phyloP scores from a whole-genome alignment of 2,329 filamentous ascomycete genomes.

The Magnaporthiopsis rhizophila region DNA sequence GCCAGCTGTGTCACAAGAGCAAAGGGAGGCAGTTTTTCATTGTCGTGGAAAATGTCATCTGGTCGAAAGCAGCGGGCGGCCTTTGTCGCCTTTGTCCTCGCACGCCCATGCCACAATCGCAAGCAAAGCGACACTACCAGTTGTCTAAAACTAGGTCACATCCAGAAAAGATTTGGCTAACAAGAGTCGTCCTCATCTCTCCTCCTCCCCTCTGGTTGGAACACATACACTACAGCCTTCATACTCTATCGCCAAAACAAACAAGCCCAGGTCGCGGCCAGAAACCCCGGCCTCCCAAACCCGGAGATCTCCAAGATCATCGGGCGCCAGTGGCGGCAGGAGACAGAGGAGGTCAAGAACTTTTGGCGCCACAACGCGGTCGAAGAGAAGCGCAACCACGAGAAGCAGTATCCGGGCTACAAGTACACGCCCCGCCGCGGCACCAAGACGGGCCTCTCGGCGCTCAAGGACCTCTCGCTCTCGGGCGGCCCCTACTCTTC shows the following conservation, averaged over 20 bases:
- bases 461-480: not conserved
- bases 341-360: conserved; percentile 65
- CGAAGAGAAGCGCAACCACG: conserved; percentile 86
- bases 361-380: conserved; percentile 87
- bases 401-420: conserved; percentile 86
- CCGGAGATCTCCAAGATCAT: conserved; percentile 98
- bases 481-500: not conserved
- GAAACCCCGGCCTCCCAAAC: conserved; percentile 85
- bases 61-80: not conserved
- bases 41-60: not conserved
- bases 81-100: not conserved
- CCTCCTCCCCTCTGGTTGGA: not conserved
- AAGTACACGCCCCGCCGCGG: conserved; percentile 81
- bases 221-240: conserved; percentile 56
- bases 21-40: not conserved
- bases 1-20: not conserved
- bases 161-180: not conserved
- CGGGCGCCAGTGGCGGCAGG: conserved; percentile 80
- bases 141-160: not conserved
- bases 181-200: conserved; percentile 1
- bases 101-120: conserved; percentile 2
- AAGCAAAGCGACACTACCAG: not conserved
- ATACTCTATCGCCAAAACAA: conserved; percentile 95
- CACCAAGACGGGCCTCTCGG: conserved; percentile 22
- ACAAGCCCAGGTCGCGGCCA: conserved; percentile 70